Conservation (phyloP, 768 basidiomycete genomes). For the Sarcodon aspratus region DNA sequence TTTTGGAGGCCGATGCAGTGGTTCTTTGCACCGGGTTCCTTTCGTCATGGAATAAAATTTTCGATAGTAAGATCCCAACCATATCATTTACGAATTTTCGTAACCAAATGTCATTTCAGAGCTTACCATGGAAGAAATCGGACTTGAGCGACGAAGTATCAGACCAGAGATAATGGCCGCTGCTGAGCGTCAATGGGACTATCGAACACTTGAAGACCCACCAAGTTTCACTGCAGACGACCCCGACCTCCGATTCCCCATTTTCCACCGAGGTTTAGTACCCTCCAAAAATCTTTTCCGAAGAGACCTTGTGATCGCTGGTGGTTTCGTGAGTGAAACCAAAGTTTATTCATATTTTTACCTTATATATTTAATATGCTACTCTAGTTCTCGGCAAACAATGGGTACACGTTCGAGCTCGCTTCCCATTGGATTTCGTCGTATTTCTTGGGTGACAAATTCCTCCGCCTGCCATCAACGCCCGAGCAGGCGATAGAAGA, state of each 20-base stretch:
- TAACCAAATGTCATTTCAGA: constrained; percentile 19
- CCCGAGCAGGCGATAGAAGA: constrained; percentile 32
- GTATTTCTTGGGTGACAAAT: constrained; percentile 43
- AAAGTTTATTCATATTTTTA: background rate
- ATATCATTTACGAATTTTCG: no score
- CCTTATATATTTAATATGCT: background rate
- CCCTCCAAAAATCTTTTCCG: constrained; percentile 44
- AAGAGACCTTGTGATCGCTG: constrained; percentile 55
- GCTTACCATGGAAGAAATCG: constrained; percentile 35
- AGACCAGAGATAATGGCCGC: constrained; percentile 5
- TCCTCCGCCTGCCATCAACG: constrained; percentile 33
- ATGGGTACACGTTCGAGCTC: constrained; percentile 43
- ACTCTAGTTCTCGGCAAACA: constrained; percentile 40
- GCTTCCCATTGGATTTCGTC: constrained; percentile 55
- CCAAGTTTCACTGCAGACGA: constrained; percentile 13
- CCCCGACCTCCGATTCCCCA: constrained; percentile 25
- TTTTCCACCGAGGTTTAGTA: constrained; percentile 50
- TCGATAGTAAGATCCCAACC: constrained; percentile 19
- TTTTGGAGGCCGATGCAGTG: constrained; percentile 32
- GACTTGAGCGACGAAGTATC: constrained; percentile 23
- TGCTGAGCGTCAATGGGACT: constrained; percentile 14
- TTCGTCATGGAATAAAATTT: constrained; percentile 41
- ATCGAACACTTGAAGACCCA: constrained; percentile 9
- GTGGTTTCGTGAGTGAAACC: constrained; percentile 36
- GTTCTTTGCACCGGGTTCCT: constrained; percentile 48